Evolutionary conservation across 2,329 filamentous ascomycete genomes (phyloP).

Genomic region (Ceratocystis eucalypticola): DNA sequence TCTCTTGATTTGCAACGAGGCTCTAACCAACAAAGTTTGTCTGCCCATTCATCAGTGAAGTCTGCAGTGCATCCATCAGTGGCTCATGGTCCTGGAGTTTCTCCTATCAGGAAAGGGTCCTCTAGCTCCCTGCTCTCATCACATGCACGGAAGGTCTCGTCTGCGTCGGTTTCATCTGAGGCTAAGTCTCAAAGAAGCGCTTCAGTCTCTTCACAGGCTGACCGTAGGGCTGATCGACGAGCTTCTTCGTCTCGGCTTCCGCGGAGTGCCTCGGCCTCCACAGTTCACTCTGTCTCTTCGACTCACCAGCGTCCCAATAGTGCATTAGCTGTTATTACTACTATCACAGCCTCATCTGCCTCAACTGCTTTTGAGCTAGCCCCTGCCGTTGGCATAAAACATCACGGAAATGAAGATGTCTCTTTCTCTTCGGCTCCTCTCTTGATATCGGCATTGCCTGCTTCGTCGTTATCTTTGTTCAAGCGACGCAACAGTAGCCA

Average conservation of each 20-base stretch:
- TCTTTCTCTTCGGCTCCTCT: not conserved
- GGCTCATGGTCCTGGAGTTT: not conserved
- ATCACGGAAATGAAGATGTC: not conserved
- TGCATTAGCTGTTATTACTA: not conserved
- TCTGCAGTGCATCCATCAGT: not conserved
- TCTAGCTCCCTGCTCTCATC: constrained; percentile 5
- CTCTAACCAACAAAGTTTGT: constrained; percentile 6
- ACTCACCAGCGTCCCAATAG: not conserved
- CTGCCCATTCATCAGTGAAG: not conserved
- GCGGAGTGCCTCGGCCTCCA: constrained; percentile 14
- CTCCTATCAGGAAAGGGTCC: not conserved
- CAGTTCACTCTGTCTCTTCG: constrained; percentile 11
- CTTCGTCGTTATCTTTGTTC: constrained; percentile 7
- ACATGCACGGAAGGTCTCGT: not conserved
- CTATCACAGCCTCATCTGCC: not conserved
- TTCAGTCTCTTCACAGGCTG: not conserved
- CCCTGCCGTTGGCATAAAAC: not conserved
- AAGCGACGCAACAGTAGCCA: constrained; percentile 8
- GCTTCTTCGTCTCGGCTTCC: not conserved
- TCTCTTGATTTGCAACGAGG: constrained; percentile 9
- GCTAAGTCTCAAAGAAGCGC: constrained; percentile 1
- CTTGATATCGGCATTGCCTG: constrained; percentile 3
- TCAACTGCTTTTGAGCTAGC: not conserved
- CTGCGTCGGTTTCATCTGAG: constrained; percentile 2
- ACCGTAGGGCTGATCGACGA: not conserved